Evolutionary conservation across 495 filamentous ascomycete genomes (phyloP).

Genomic region (Aspergillus baeticus): DNA sequence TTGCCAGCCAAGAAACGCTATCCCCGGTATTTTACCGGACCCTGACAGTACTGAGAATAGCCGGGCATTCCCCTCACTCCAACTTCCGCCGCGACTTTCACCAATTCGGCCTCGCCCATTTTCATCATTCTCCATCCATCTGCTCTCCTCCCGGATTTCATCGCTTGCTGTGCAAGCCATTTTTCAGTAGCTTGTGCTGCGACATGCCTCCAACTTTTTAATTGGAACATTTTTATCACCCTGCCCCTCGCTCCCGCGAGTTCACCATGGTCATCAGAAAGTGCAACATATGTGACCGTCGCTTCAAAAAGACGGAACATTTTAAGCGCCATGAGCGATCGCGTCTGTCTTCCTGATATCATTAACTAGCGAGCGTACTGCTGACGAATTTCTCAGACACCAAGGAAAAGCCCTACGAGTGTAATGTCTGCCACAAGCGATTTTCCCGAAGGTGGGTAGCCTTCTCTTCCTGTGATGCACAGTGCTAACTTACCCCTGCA

Average conservation of each 20-base stretch:
- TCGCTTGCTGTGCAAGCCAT: conserved; percentile 1
- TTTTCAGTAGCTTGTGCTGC: not conserved
- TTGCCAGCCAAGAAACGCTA: not conserved
- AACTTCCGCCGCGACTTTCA: not conserved
- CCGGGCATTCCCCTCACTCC: conserved; percentile 1
- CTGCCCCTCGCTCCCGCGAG: conserved; percentile 8
- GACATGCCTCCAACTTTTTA: conserved; percentile 7
- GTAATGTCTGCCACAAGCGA: conserved; percentile 50
- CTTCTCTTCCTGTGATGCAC: not conserved
- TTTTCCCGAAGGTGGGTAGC: conserved; percentile 50
- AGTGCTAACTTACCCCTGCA: conserved; percentile 17
- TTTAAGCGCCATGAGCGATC: conserved; percentile 55
- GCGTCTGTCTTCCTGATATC: conserved; percentile 43
- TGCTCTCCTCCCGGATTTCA: conserved; percentile 2
- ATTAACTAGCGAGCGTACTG: not conserved
- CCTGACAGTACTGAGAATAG: not conserved
- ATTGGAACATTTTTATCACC: not conserved
- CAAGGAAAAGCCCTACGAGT: conserved; percentile 54
- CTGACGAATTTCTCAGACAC: conserved; percentile 38
- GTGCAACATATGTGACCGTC: conserved; percentile 51
- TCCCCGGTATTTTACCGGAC: not conserved
- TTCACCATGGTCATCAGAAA: conserved; percentile 48
- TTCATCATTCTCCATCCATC: conserved; percentile 9
- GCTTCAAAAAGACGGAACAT: conserved; percentile 56
- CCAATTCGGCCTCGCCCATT: not conserved